These are phyloP conservation scores for Penicillium arizonense DNA, from an alignment of 495 filamentous ascomycete genomes.

Conservation along the genomic window DNA sequence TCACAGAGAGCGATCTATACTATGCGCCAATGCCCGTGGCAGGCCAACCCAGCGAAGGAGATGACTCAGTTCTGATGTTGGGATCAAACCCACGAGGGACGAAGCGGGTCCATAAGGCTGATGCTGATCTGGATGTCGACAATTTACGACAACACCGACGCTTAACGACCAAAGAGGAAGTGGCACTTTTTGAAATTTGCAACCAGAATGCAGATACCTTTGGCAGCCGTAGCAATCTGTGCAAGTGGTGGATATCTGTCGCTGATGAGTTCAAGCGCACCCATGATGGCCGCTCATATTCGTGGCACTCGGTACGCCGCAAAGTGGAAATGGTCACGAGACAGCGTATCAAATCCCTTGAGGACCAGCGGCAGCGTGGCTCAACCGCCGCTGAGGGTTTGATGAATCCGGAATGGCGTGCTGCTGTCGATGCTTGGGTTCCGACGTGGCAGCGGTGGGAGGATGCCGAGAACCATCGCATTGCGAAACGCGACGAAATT, in stretches of 20 bases:
- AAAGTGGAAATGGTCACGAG: slow-evolving; percentile 47
- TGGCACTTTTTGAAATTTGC: slow-evolving; percentile 44
- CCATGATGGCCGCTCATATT: slow-evolving; percentile 41
- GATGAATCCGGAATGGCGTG: slow-evolving; percentile 42
- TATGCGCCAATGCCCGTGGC: slow-evolving; percentile 10
- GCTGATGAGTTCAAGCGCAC: slow-evolving; percentile 39
- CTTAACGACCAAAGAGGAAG: slow-evolving; percentile 44
- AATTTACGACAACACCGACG: slow-evolving; percentile 37
- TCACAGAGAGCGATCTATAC: neutral
- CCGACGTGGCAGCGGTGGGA: slow-evolving; percentile 46
- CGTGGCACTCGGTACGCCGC: slow-evolving; percentile 47
- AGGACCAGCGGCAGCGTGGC: slow-evolving; percentile 28
- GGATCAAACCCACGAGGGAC: slow-evolving; percentile 7
- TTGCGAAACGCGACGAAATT: slow-evolving; percentile 43
- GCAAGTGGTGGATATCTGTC: slow-evolving; percentile 47
- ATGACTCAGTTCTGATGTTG: neutral
- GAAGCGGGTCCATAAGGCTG: slow-evolving; percentile 13
- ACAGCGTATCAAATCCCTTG: slow-evolving; percentile 41
- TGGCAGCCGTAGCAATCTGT: slow-evolving; percentile 46
- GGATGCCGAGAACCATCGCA: slow-evolving; percentile 36
- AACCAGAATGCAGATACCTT: slow-evolving; percentile 39
- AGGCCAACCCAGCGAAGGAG: neutral
- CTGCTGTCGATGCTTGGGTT: slow-evolving; percentile 42
- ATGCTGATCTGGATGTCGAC: slow-evolving; percentile 15
- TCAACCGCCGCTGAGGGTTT: slow-evolving; percentile 21